Evolutionary conservation across 805 yeast species (phyloP).

Genomic region (Myxozyma nipponensis): DNA sequence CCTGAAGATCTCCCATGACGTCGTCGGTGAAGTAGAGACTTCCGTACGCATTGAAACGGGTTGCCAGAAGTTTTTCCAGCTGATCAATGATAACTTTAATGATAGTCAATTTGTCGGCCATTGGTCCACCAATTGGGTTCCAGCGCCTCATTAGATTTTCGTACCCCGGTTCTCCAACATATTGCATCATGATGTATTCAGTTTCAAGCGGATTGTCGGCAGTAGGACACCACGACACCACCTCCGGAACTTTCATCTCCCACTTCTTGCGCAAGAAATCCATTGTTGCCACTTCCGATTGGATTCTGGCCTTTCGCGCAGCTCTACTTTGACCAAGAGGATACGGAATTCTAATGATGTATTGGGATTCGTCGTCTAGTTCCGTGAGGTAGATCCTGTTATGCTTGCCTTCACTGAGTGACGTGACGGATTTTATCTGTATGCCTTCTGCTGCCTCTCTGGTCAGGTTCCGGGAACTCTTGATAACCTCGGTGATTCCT

Average conservation of each 20-base stretch:
- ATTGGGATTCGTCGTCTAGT: constrained; percentile 51
- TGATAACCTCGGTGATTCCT: constrained; percentile 52
- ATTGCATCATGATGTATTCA: constrained; percentile 81
- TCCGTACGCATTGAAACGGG: constrained; percentile 71
- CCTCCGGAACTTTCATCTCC: constrained; percentile 67
- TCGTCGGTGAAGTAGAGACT: constrained; percentile 78
- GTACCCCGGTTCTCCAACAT: constrained; percentile 47
- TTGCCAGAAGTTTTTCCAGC: constrained; percentile 50
- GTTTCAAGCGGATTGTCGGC: constrained; percentile 60
- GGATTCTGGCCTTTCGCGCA: constrained; percentile 53
- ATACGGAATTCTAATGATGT: constrained; percentile 83
- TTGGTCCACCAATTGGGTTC: constrained; percentile 64
- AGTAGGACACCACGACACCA: constrained; percentile 61
- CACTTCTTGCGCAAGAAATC: constrained; percentile 70
- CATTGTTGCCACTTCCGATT: constrained; percentile 90
- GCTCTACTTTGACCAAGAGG: constrained; percentile 59
- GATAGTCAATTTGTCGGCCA: constrained; percentile 47
- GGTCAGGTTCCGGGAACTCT: constrained; percentile 25
- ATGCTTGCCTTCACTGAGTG: constrained; percentile 92
- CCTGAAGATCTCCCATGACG: constrained; percentile 46
- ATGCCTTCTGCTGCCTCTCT: constrained; percentile 27
- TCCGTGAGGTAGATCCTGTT: constrained; percentile 78
- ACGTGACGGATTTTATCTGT: constrained; percentile 65
- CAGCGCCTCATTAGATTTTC: constrained; percentile 81
- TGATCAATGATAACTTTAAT: constrained; percentile 71